phyloP scores from a whole-genome alignment of 805 yeast genomes.

The Maudiozyma pseudohumilis region DNA sequence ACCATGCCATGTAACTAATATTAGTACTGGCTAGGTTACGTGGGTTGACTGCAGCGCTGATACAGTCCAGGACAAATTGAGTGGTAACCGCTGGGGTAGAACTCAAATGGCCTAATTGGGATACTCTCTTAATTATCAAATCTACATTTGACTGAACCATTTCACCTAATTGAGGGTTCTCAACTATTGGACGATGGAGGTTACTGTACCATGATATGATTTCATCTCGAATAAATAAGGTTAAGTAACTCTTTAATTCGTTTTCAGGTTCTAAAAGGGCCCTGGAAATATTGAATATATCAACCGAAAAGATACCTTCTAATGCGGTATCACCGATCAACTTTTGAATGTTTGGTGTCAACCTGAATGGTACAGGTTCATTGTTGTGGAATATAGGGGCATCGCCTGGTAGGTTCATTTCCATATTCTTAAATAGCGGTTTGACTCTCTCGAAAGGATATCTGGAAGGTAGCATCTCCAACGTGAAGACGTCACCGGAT shows the following conservation, averaged over 20 bases:
- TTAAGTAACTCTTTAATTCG: constrained; percentile 81
- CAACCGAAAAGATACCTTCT: constrained; percentile 84
- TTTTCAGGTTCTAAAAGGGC: constrained; percentile 87
- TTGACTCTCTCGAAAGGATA: constrained; percentile 40
- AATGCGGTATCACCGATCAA: constrained; percentile 88
- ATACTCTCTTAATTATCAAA: constrained; percentile 64
- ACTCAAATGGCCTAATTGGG: constrained; percentile 58
- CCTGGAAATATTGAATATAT: constrained; percentile 74
- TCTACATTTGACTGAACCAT: constrained; percentile 86
- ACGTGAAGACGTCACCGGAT: constrained; percentile 85
- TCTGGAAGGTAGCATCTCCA: constrained; percentile 91
- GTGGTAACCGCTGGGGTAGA: constrained; percentile 58
- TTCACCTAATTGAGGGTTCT: constrained; percentile 74
- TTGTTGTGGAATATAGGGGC: constrained; percentile 82
- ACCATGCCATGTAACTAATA: constrained; percentile 90
- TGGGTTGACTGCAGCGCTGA: constrained; percentile 92
- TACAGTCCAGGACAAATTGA: constrained; percentile 80
- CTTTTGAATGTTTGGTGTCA: constrained; percentile 91
- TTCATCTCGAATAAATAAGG: constrained; percentile 94
- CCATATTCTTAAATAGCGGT: constrained; percentile 29
- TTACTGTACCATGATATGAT: constrained; percentile 89
- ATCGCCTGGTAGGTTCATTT: constrained; percentile 31
- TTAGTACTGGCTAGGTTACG: constrained; percentile 87
- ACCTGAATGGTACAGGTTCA: constrained; percentile 90
- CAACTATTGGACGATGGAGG: constrained; percentile 72